Base-by-base conservation (phyloP, 148 eudicot species). In the Amaranthus palmeri region DNA sequence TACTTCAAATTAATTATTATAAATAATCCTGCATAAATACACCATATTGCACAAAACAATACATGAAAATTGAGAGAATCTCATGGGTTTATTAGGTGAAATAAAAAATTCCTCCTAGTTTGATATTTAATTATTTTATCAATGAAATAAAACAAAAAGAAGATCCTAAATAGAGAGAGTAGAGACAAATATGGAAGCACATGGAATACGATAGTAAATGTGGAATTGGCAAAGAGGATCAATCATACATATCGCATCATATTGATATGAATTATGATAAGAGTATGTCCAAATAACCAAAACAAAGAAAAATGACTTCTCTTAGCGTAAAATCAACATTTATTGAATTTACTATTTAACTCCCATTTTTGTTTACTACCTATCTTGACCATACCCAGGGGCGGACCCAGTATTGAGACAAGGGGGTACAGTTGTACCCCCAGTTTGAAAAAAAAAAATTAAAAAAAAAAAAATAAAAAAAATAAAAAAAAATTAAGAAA, bases 241-340 rank as follows among this genome's bases (percentile, higher is more conserved):
- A 40, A 67, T 51, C 58, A 67, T 17, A 17, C 70, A 25, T 25
- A 25, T 25, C 36, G 36, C 36, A 25, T 25, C 36, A 25, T 25
- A 25, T 25, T 25, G 36, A n/a, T n/a, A n/a, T n/a, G n/a, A n/a
- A n/a, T n/a, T n/a, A n/a, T n/a, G n/a, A n/a, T n/a, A n/a, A n/a
- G n/a, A n/a, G n/a, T n/a, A 59, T 14, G 9, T 47, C 8, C 48
- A 61, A 70, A 58, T 54, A 45, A 70, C 41, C 52, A 54, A 8
- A 47, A 49, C 54, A 47, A 65, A 13, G 10, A 48, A 64, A 56
- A 71, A 36, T 64, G 55, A 78, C 74, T 67, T 79, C 62, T 74
- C 81, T 74, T 79, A 60, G 61, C 71, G 67, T 74, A 69, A 69
- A 69, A 74, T 79, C 74, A 74, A 47, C 13, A 25, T 25, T 25